Base-by-base conservation (phyloP, 192 early-diverging fungal species). In the Gamsiella multidivaricata region DNA sequence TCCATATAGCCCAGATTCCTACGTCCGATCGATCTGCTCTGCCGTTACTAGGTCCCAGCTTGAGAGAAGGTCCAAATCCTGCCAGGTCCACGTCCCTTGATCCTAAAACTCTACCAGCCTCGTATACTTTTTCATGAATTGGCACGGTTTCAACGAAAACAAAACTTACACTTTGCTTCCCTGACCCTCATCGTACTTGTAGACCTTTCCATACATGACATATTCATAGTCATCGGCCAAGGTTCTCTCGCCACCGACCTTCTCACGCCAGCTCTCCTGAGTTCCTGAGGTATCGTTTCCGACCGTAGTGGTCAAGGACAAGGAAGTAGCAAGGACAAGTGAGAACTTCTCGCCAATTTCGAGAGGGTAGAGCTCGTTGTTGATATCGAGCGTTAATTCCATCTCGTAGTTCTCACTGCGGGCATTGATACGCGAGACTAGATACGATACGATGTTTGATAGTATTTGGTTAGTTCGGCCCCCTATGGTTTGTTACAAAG, bases 151-250 rank as follows among this genome's bases (percentile, higher is more conserved):
- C n/a, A n/a, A n/a, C n/a, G n/a, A 46, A 46, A 18, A 46, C n/a
- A 18, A n/a, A 28, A 59, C 39, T 75, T 87, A 95, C 92, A 92
- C 91, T 84, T 78, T 91, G 11, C 88, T 79, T 5, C 88, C 85
- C 45, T 84, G 86, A 29, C 86, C 83, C 61, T 99, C 95, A 54
- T 98, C 96, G 69, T 92, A 98, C 80, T 95, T 90, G 85, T 96
- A 99, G 22, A 97, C 93, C 76, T 96, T 95, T 50, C 97, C 97
- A 81, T 92, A 94, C 96, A 97, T 98, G 23, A 99, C 97, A 80
- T 99, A 99, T 39, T 99, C 97, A 80, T 94, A 99, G 36, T 97
- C 94, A 54, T 99, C 97, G 5, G 94, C 94, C 68, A 99, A 78
- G 56, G 91, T 89, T 59, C 85, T 68, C 61, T 92, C 91, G 15